phyloP scores from a whole-genome alignment of 2,329 filamentous ascomycete genomes.

The Aspergillus thermomutatus region DNA sequence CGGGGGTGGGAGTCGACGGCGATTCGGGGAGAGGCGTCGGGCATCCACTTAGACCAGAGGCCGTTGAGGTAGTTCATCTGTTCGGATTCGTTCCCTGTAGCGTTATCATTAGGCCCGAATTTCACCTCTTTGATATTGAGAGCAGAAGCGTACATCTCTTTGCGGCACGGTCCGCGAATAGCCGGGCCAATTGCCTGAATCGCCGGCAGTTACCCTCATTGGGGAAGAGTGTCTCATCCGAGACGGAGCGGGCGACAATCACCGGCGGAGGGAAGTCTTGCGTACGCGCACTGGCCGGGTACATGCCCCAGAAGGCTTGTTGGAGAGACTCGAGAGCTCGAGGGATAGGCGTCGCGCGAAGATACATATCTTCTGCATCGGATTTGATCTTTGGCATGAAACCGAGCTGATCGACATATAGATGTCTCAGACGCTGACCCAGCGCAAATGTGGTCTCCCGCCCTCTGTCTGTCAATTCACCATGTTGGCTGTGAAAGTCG shows the following conservation, averaged over 20 bases:
- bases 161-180: conserved; percentile 69
- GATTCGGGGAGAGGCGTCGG: conserved; percentile 62
- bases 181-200: conserved; percentile 65
- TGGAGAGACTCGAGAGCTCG: conserved; percentile 75
- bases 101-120: not conserved
- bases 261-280: conserved; percentile 58
- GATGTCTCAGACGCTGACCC: conserved; percentile 63
- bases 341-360: conserved; percentile 71
- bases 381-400: conserved; percentile 64
- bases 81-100: conserved; percentile 61
- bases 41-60: conserved; percentile 82
- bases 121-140: not conserved
- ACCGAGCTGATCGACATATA: conserved; percentile 71
- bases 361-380: conserved; percentile 61
- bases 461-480: conserved; percentile 73
- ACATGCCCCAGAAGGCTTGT: conserved; percentile 71
- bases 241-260: conserved; percentile 61
- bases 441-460: conserved; percentile 68
- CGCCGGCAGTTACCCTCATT: conserved; percentile 73
- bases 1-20: conserved; percentile 82
- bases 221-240: conserved; percentile 75
- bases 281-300: conserved; percentile 55
- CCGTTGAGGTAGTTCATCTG: conserved; percentile 83
- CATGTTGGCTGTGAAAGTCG: conserved; percentile 38
- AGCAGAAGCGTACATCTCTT: conserved; percentile 52